phyloP scores from a whole-genome alignment of 805 yeast species.

The Schwanniomyces vanrijiae region DNA sequence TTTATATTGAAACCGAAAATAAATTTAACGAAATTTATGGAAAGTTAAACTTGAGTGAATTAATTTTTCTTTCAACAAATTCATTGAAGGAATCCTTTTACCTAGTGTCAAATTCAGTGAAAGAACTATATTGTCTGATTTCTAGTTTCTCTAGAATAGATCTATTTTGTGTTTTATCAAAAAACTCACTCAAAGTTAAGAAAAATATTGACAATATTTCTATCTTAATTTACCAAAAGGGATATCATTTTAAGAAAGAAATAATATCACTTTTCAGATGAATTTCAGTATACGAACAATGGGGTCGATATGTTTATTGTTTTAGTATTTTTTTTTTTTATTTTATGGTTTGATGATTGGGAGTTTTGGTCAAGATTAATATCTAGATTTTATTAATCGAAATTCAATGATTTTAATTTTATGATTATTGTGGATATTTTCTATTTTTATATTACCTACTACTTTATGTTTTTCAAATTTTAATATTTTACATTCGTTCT shows the following conservation, averaged over 20 bases:
- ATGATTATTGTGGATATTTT: not conserved
- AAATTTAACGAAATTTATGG: not conserved
- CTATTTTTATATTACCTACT: not conserved
- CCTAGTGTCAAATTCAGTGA: not conserved
- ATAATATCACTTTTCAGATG: not conserved
- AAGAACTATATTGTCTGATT: not conserved
- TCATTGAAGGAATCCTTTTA: not conserved
- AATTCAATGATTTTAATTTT: not conserved
- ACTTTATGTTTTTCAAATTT: not conserved
- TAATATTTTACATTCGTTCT: not conserved
- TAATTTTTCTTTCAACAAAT: not conserved
- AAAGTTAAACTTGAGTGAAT: not conserved
- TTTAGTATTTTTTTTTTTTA: not conserved
- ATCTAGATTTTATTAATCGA: not conserved
- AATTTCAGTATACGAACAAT: not conserved
- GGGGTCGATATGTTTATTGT: not conserved
- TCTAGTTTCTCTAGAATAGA: not conserved
- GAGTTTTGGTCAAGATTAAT: not conserved
- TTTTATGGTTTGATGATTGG: not conserved
- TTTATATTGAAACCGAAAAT: not conserved
- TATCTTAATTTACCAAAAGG: conserved; percentile 1
- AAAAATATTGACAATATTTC: conserved; percentile 3
- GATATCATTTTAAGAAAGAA: not conserved
- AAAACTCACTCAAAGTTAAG: not conserved
- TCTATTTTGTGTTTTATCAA: not conserved